phyloP scores from a whole-genome alignment of 495 filamentous ascomycete genomes.

The Acidomyces sp. region DNA sequence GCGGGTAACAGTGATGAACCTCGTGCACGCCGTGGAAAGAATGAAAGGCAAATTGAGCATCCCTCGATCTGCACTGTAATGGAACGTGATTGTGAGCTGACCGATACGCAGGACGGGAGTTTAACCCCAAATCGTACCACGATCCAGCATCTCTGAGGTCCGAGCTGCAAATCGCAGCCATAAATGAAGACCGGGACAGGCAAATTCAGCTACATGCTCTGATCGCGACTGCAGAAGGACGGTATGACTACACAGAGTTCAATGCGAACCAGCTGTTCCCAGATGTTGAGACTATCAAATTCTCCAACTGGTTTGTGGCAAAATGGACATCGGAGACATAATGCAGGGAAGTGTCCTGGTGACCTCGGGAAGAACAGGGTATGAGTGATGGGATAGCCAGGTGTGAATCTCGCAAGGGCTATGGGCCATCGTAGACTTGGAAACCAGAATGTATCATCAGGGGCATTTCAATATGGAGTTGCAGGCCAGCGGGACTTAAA shows the following conservation, averaged over 20 bases:
- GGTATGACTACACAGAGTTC: slow-evolving; percentile 35
- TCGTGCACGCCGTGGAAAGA: slow-evolving; percentile 19
- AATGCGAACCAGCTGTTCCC: slow-evolving; percentile 34
- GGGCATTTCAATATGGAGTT: too few species aligned
- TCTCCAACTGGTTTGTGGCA: slow-evolving; percentile 32
- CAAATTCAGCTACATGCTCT: slow-evolving; percentile 27
- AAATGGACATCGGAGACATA: too few species aligned
- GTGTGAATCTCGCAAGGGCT: too few species aligned
- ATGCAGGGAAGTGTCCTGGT: too few species aligned
- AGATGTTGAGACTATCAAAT: slow-evolving; percentile 29
- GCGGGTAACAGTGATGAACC: slow-evolving; percentile 30
- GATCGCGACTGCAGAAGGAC: slow-evolving; percentile 36
- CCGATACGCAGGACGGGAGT: slow-evolving; percentile 6
- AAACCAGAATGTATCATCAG: too few species aligned
- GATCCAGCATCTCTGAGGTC: slow-evolving; percentile 18
- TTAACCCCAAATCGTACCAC: slow-evolving; percentile 16
- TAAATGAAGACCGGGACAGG: slow-evolving; percentile 16
- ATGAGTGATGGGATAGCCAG: too few species aligned
- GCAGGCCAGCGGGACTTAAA: too few species aligned
- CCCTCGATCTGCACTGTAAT: neutral
- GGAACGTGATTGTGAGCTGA: neutral
- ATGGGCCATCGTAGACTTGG: too few species aligned
- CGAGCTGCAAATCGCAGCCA: slow-evolving; percentile 23
- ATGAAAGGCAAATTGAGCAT: slow-evolving; percentile 21
- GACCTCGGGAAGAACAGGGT: too few species aligned